Conservation (phyloP, 2,329 filamentous ascomycete genomes). For the Penicillium sp. region DNA sequence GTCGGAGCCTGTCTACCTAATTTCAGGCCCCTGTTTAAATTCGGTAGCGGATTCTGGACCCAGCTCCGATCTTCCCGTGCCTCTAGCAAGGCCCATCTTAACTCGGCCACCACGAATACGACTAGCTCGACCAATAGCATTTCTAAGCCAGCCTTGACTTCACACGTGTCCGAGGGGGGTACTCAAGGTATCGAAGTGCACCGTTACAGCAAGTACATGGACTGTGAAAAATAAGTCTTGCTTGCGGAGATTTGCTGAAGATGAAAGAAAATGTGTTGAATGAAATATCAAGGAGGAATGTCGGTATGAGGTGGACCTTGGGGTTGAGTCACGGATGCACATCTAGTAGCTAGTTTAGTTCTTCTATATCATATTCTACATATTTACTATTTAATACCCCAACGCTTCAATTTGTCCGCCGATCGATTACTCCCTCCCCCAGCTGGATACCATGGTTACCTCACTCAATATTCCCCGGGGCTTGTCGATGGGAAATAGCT, state of each 20-base stretch:
- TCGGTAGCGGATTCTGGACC: constrained; percentile 21
- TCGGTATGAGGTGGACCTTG: background rate
- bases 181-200: constrained; percentile 1
- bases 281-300: background rate
- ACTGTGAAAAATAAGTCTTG: background rate
- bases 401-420: too few species aligned
- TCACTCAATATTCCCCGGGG: too few species aligned
- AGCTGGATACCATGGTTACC: too few species aligned
- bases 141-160: background rate
- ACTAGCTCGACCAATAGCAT: background rate
- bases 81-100: constrained; percentile 12
- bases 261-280: background rate
- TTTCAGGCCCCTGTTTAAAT: constrained; percentile 27
- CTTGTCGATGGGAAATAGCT: too few species aligned
- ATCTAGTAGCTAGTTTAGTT: background rate
- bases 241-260: background rate
- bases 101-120: constrained; percentile 3
- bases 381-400: background rate
- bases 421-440: too few species aligned
- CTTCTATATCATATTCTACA: background rate
- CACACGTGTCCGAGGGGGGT: background rate
- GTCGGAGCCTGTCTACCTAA: constrained; percentile 32
- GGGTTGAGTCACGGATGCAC: background rate
- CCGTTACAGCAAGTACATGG: constrained; percentile 2
- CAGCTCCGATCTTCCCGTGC: constrained; percentile 15